Evolutionary conservation across 2,329 filamentous ascomycete genomes (phyloP).

Genomic region (Calonectria naviculata): DNA sequence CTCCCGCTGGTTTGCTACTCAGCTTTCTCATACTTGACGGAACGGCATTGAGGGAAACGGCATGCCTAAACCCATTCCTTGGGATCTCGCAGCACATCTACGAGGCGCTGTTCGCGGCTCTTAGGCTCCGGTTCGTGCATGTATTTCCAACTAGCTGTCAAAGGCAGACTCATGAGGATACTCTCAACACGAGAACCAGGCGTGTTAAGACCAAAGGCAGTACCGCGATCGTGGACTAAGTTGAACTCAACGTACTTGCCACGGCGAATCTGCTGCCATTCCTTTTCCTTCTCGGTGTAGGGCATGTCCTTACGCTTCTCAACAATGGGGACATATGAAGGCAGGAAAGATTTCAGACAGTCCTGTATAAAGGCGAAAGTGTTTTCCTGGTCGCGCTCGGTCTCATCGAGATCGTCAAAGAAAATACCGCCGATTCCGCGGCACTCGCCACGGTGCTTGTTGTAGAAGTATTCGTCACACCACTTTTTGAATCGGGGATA

Average conservation of each 20-base stretch:
- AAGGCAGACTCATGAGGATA: constrained; percentile 95
- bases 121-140: constrained; percentile 88
- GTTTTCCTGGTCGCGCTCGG: constrained; percentile 87
- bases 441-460: constrained; percentile 89
- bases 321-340: constrained; percentile 90
- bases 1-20: constrained; percentile 22
- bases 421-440: constrained; percentile 96
- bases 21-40: constrained; percentile 11
- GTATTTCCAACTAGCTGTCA: constrained; percentile 95
- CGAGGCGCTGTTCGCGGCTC: constrained; percentile 81
- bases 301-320: constrained; percentile 91
- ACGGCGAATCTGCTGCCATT: constrained; percentile 94
- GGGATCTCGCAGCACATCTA: constrained; percentile 76
- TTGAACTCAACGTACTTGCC: constrained; percentile 99
- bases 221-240: constrained; percentile 94
- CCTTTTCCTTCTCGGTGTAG: constrained; percentile 86
- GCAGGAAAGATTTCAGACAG: constrained; percentile 87
- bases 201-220: constrained; percentile 92
- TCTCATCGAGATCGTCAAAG: constrained; percentile 95
- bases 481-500: constrained; percentile 97
- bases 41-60: too few species aligned
- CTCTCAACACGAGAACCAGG: constrained; percentile 93
- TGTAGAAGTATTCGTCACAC: constrained; percentile 98
- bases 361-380: constrained; percentile 91
- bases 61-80: constrained; percentile 71